Evolutionary conservation across 78 protist species (phyloP).

Genomic region (Dictyostelium discoideum): DNA sequence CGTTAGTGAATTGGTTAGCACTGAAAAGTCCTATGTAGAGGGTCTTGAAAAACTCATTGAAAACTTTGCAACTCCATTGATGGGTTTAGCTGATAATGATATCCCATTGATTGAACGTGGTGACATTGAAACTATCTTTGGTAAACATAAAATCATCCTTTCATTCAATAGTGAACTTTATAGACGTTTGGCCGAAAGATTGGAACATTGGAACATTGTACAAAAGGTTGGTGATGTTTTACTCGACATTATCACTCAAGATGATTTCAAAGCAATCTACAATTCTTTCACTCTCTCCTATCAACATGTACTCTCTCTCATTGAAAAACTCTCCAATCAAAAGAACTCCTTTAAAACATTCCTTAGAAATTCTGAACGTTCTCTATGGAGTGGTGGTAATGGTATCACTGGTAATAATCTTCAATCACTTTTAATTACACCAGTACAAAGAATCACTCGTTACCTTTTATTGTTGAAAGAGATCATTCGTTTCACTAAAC

Average conservation of each 20-base stretch:
- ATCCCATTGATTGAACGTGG: constrained; percentile 13
- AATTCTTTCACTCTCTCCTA: constrained; percentile 56
- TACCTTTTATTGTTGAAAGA: constrained; percentile 63
- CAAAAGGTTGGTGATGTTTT: constrained; percentile 76
- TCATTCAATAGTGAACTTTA: constrained; percentile 29
- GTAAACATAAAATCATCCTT: constrained; percentile 58
- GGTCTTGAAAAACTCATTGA: constrained; percentile 65
- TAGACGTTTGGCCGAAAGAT: constrained; percentile 18
- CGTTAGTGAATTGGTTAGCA: constrained; percentile 47
- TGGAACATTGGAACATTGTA: constrained; percentile 30
- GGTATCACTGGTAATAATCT: constrained; percentile 69
- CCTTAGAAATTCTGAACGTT: constrained; percentile 40
- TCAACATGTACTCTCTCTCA: constrained; percentile 29
- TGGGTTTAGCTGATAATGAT: constrained; percentile 27
- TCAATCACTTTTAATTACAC: constrained; percentile 67
- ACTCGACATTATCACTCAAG: constrained; percentile 33
- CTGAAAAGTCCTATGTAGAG: constrained; percentile 67
- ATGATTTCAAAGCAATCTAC: constrained; percentile 58
- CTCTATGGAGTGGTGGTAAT: constrained; percentile 66
- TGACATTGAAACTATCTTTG: constrained; percentile 60
- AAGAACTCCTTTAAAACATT: constrained; percentile 38
- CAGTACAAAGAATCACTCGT: constrained; percentile 79
- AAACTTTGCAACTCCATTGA: constrained; percentile 56
- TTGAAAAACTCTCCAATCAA: constrained; percentile 26
- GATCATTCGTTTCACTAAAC: constrained; percentile 60